These are phyloP conservation scores for Fagus sylvatica DNA, from an alignment of 306 rosid genomes.

Conservation along the genomic window DNA sequence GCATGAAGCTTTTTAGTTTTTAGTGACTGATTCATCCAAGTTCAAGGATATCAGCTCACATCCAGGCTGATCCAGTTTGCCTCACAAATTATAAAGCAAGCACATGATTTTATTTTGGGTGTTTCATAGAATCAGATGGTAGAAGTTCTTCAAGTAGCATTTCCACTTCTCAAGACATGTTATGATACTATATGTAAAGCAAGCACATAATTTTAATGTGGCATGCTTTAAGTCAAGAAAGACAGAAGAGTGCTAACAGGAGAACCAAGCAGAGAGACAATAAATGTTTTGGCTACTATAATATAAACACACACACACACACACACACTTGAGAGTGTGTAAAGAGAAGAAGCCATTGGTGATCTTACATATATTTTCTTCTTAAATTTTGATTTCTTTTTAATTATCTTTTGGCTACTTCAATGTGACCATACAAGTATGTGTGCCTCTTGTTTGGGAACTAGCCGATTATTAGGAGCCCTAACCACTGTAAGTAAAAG, in stretches of 20 bases:
- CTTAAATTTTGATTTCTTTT: background rate
- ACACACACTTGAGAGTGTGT: too few relatives aligned
- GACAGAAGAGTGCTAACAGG: too few relatives aligned
- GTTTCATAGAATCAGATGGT: background rate
- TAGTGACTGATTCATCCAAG: background rate
- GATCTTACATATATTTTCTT: background rate
- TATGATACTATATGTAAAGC: background rate
- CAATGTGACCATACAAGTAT: background rate
- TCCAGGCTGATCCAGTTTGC: background rate
- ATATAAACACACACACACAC: too few relatives aligned
- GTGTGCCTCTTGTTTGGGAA: background rate
- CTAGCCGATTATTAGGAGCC: background rate
- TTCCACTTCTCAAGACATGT: slow-evolving; percentile 2
- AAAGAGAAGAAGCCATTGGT: background rate
- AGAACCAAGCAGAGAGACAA: background rate
- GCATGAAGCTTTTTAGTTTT: background rate
- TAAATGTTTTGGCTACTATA: background rate
- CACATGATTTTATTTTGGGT: background rate
- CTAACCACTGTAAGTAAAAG: background rate
- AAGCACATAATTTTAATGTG: background rate
- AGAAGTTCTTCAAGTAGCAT: background rate
- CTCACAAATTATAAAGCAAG: background rate
- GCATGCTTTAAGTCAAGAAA: background rate
- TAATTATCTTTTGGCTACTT: background rate
- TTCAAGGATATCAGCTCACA: slow-evolving; percentile 12